Evolutionary conservation across 495 filamentous ascomycete species (phyloP), one percentile per base, ranked within the genome.

Genomic region (Podospora tetraspora): DNA sequence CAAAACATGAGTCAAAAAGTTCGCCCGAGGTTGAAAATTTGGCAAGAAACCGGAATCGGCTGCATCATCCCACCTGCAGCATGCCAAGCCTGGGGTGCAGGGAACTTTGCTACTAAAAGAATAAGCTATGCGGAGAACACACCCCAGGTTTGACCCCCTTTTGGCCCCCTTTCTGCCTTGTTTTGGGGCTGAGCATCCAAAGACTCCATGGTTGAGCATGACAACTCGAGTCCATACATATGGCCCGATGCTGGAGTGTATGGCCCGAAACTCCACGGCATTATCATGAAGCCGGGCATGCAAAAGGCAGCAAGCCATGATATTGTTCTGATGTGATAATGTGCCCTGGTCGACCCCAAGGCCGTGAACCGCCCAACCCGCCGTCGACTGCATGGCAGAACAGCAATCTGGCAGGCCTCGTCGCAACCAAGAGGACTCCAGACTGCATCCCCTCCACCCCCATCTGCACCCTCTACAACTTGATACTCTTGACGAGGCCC

Each of bases 401-500:
- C 1, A 30, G 8, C 29, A 30, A 9, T 19, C 34, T 5, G 13
- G 34, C 34, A 19, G 13, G 13, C 34, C 34, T 43, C 10, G 21
- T 1, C 58, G 11, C 22, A 27, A 5, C 58, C 59, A 25, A 24
- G 23, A 29, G 3, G 64, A 61, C 34, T 19, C 59, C 3, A 52
- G 43, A n/a, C 5, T n/a, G 5, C 43, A n/a, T 8, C 19, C 43
- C 19, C n/a, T n/a, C 19, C 19, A 8, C 19, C 6, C 59, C 34
- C 32, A 13, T 13, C 32, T 13, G 32, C 32, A 37, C 12, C 29
- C 64, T 68, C 59, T 78, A 94, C 76, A 99, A 81, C 84, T 96
- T 99, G 73, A 89, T 83, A 87, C 92, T 94, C 88, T 92, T 97
- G 74, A 98, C 90, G 79, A 99, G 75, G 59, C 90, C 90, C 73